Base-by-base conservation (phyloP, 495 filamentous ascomycete species). In the Astrothelium subdiscretum region DNA sequence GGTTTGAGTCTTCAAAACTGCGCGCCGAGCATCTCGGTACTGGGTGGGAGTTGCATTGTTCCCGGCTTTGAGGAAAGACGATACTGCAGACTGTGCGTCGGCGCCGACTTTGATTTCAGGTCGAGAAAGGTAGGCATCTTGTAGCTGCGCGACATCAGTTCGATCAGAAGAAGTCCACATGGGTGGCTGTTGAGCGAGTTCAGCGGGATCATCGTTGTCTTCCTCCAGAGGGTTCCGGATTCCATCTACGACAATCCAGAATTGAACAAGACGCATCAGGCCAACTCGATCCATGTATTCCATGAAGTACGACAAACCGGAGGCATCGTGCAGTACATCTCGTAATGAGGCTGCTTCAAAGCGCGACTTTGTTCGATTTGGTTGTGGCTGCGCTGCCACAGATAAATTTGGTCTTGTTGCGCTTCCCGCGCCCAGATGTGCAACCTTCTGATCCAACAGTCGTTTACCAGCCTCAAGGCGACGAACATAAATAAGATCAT, bases 231-330 rank as follows among this genome's bases (percentile, higher is more conserved):
- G 95, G 70, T 94, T 95, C n/a, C 95, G 86, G 69, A 97, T 87
- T 1, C 95, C 92, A 76, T 97, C 94, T 18, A 97, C 95, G 26
- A 97, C 92, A 51, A 99, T 87, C 92, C 92, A 99, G 73, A 96
- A 99, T 70, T 99, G 95, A 0, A 99, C 94, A 42, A 96, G 74
- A 15, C 86, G 81, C 85, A 97, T 91, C 5, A 95, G 79, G 31
- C 82, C 78, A 69, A 89, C 86, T 31, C 92, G 87, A 72, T 99
- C 95, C 95, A 97, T 97, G 71, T 91, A 97, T 69, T 99, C 95
- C 95, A 97, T 99, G 71, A 97, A 97, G 70, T 96, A 99, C 12
- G 92, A 97, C 18, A 97, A 78, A 5, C 91, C 92, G 1, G 92
- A 85, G 10, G 92, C 84, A 72, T 94, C 88, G 65, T 91, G 87